These are phyloP conservation scores for Debaryomyces coudertii DNA, from an alignment of 1,139 yeast species.

Conservation along the genomic window DNA sequence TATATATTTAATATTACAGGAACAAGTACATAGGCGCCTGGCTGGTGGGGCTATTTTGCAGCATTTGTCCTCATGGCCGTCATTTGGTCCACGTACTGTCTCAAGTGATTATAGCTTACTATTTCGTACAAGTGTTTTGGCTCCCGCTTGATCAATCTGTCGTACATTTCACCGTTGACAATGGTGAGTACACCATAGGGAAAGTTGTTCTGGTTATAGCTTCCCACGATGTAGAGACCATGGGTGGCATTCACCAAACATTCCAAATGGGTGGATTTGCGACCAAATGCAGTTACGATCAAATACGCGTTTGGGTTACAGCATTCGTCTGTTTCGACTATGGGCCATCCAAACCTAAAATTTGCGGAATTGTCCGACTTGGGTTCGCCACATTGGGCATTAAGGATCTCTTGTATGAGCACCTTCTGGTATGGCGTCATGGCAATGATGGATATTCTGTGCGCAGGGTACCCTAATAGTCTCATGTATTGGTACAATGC, in stretches of 20 bases:
- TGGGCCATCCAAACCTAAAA: conserved; percentile 6
- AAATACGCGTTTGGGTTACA: conserved; percentile 9
- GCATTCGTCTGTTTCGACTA: conserved; percentile 1
- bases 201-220: not conserved
- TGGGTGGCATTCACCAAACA: not conserved
- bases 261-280: not conserved
- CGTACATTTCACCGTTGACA: conserved; percentile 7
- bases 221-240: conserved; percentile 13
- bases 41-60: not conserved
- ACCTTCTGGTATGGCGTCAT: conserved; percentile 41
- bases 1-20: not conserved
- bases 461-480: conserved; percentile 45
- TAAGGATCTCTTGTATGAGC: conserved; percentile 26
- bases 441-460: conserved; percentile 44
- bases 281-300: conserved; percentile 10
- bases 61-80: not conserved
- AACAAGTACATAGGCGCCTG: not conserved
- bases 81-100: conserved; percentile 14
- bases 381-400: conserved; percentile 9
- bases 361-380: not conserved
- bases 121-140: conserved; percentile 7
- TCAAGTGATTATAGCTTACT: conserved; percentile 12
- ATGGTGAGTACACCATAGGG: not conserved
- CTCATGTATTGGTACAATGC: conserved; percentile 52
- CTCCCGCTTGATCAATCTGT: not conserved